phyloP scores from a whole-genome alignment of 2,329 filamentous ascomycete genomes.

The Trichoderma harzianum region DNA sequence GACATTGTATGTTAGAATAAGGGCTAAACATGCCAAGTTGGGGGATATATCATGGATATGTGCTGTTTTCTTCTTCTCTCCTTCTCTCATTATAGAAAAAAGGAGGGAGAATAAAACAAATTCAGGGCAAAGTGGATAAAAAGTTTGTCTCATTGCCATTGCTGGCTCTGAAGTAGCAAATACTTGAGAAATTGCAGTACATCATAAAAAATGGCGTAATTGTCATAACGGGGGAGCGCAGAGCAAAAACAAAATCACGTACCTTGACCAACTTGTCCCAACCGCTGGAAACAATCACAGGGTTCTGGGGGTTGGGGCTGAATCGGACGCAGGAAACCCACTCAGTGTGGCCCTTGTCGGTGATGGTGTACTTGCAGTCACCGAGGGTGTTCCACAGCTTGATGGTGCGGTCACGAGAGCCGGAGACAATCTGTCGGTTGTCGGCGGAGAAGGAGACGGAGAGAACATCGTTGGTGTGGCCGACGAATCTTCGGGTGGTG shows the following conservation, averaged over 20 bases:
- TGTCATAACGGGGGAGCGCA: constrained; percentile 8
- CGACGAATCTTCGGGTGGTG: constrained; percentile 97
- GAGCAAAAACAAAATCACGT: constrained; percentile 41
- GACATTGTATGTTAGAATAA: constrained; percentile 12
- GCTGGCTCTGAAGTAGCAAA: constrained; percentile 99
- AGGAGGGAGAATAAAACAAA: constrained; percentile 27
- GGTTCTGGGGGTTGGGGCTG: constrained; percentile 99
- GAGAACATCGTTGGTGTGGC: constrained; percentile 99
- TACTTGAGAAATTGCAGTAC: constrained; percentile 85
- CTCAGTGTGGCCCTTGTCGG: constrained; percentile 99
- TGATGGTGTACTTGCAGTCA: constrained; percentile 99
- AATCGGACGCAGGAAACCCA: constrained; percentile 99
- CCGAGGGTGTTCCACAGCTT: constrained; percentile 99
- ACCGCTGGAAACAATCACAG: constrained; percentile 95
- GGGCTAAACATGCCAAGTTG: not conserved
- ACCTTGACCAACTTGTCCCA: constrained; percentile 99
- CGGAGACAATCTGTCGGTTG: constrained; percentile 99
- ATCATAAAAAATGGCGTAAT: constrained; percentile 62
- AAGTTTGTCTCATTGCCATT: constrained; percentile 91
- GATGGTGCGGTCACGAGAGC: constrained; percentile 96
- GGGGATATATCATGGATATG: not conserved
- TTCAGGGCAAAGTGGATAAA: constrained; percentile 80
- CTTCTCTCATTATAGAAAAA: not conserved
- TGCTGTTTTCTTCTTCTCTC: not conserved
- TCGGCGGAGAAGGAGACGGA: constrained; percentile 99